phyloP scores from a whole-genome alignment of 805 yeast species.

The Candida krabiensis region DNA sequence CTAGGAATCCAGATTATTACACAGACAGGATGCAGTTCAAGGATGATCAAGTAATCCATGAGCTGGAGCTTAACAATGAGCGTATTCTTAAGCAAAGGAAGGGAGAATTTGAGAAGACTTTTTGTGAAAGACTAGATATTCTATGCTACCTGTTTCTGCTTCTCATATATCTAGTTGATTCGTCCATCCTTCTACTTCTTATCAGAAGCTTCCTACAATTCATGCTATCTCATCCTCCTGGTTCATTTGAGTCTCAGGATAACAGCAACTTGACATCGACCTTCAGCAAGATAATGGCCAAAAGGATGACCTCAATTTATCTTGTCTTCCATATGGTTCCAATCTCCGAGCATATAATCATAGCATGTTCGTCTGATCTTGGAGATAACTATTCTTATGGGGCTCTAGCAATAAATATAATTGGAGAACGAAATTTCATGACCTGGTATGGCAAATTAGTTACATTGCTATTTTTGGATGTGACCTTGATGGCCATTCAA shows the following conservation, averaged over 20 bases:
- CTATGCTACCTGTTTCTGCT: conserved; percentile 38
- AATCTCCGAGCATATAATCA: conserved; percentile 37
- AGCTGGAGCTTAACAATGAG: conserved; percentile 42
- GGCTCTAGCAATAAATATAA: conserved; percentile 40
- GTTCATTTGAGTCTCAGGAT: conserved; percentile 31
- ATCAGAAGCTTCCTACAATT: conserved; percentile 39
- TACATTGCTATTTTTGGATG: conserved; percentile 32
- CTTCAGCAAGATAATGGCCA: conserved; percentile 29
- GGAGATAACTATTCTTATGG: conserved; percentile 36
- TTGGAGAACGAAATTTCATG: conserved; percentile 41
- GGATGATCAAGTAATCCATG: conserved; percentile 24
- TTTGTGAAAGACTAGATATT: conserved; percentile 35
- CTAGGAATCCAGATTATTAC: no score
- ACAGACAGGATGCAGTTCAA: conserved; percentile 17
- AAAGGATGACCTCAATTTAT: conserved; percentile 29
- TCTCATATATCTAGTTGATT: conserved; percentile 42
- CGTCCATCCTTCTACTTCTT: conserved; percentile 35
- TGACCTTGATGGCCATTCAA: conserved; percentile 31
- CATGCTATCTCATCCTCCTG: conserved; percentile 40
- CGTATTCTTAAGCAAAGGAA: conserved; percentile 43
- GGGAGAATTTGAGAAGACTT: conserved; percentile 37
- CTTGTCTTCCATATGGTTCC: conserved; percentile 25
- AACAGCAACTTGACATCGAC: conserved; percentile 20
- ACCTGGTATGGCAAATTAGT: conserved; percentile 27
- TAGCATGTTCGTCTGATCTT: conserved; percentile 27